Percentiles rank a stretch among this genome's conserved stretches.
Evolutionary conservation across 768 basidiomycete species (phyloP).

Genomic region (Lyophyllum semitale): DNA sequence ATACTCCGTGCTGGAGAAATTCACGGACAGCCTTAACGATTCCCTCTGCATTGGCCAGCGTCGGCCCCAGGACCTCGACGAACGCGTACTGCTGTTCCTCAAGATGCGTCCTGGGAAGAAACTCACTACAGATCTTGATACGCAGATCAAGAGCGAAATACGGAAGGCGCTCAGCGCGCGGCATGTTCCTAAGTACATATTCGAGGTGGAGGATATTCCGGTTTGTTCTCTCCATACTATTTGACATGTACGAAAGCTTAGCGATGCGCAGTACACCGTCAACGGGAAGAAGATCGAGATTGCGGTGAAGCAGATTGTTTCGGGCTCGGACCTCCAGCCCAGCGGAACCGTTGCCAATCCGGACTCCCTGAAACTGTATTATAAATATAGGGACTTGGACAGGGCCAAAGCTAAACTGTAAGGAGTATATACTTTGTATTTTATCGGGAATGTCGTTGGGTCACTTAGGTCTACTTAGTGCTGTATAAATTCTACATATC

Average conservation of each 20-base stretch:
- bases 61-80: slow-evolving; percentile 61
- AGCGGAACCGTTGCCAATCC: slow-evolving; percentile 80
- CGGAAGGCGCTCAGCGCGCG: slow-evolving; percentile 62
- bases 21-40: slow-evolving; percentile 59
- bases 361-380: slow-evolving; percentile 62
- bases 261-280: slow-evolving; percentile 59
- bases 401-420: slow-evolving; percentile 15
- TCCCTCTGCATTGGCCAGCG: slow-evolving; percentile 75
- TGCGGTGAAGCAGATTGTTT: slow-evolving; percentile 76
- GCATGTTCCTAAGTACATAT: slow-evolving; percentile 74
- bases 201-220: slow-evolving; percentile 66
- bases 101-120: slow-evolving; percentile 55
- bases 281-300: slow-evolving; percentile 83
- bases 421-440: not conserved
- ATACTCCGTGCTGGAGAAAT: slow-evolving; percentile 68
- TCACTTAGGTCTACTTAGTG: too few relatives aligned
- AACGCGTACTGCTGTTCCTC: slow-evolving; percentile 75
- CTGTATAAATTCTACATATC: too few relatives aligned
- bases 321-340: slow-evolving; percentile 62
- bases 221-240: slow-evolving; percentile 39
- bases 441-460: not conserved
- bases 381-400: slow-evolving; percentile 56
- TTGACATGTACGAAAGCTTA: not conserved
- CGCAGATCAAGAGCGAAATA: slow-evolving; percentile 58
- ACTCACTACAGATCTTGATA: slow-evolving; percentile 45